Base-by-base conservation (phyloP, 345 rosid genomes). In the Salix suchowensis region DNA sequence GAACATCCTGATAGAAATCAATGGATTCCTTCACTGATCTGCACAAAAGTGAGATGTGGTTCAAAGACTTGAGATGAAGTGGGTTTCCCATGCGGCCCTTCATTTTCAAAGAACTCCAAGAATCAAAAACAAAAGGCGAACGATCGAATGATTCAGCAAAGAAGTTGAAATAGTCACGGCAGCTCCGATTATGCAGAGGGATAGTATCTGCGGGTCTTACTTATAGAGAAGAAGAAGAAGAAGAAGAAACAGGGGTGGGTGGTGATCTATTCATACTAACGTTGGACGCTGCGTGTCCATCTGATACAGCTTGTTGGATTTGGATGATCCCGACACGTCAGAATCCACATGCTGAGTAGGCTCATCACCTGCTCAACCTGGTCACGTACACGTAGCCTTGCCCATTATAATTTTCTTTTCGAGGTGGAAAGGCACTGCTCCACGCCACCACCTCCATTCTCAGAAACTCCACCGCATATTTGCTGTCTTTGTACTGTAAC, bases 1-100 rank as follows among this genome's bases (percentile, higher is more conserved):
- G 80, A 70, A 83, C 77, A 30, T 81, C 76, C 72, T 71, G 72
- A 28, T 86, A 86, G 62, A 86, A 86, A 77, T 72, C 64, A 34
- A 74, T 74, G 15, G 88, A 81, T 30, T 81, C 77, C 72, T 77
- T 28, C 26, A 81, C 78, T 2, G 88, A 85, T 54, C 83, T 73
- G 26, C 86, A 83, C 71, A 86, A 23, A 64, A 68, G 76, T 2
- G 83, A 83, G 64, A 86, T 69, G 67, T 81, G 83, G 26, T 81
- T 83, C 78, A 83, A 80, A 0, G 85, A 79, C 42, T 79, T 79
- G 54, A 79, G 77, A 68, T 74, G 82, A 7, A 79, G 82, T 4
- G 82, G 77, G 74, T 74, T 79, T 44, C 70, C 65, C 48, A 19
- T 6, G 18, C 4, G 73, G 3, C 68, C 74, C 81, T 73, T 73